Base-by-base conservation (phyloP, 768 basidiomycete genomes). In the Sarcodon aspratus region DNA sequence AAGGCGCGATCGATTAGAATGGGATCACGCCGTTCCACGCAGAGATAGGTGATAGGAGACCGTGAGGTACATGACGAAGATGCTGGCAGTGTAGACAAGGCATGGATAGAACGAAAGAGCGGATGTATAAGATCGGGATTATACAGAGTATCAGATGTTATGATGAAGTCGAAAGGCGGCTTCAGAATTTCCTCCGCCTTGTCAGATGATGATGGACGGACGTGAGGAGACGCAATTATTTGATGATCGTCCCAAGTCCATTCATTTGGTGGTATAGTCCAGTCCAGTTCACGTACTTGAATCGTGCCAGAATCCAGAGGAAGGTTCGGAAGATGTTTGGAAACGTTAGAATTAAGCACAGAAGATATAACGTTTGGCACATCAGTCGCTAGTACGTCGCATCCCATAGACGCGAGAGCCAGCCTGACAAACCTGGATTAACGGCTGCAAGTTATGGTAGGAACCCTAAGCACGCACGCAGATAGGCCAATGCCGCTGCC, bases 71-170 rank as follows among this genome's bases (percentile, higher is more conserved):
- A 51, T 13, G 60, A 50, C 1, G 54, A 27, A 9, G 75, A 76
- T 42, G 60, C 47, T 7, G n/a, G n/a, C n/a, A n/a, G n/a, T n/a
- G 56, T 61, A 59, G 72, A 74, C 15, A 89, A 65, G 18, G 68
- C 66, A 36, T 73, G 73, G 5, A 92, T 63, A 13, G 88, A 78
- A 48, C 78, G 74, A 21, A 92, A 73, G 45, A 94, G 77, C 0
- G 87, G 90, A 12, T 69, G 59, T 33, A 82, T 63, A 43, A 93
- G 79, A 3, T 73, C 66, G 2, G 69, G 57, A 27, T 69, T 61
- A 62, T 92, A 94, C 36, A 93, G 66, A 0, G 92, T 94, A 63
- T 95, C 92, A 47, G 91, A 82, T 9, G 88, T 79, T 47, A 85
- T 62, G 54, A 96, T 80, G 55, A 91, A 70, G 63, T 89, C 81